Conservation (phyloP, 2,329 filamentous ascomycete species). For the Apiospora sp. region DNA sequence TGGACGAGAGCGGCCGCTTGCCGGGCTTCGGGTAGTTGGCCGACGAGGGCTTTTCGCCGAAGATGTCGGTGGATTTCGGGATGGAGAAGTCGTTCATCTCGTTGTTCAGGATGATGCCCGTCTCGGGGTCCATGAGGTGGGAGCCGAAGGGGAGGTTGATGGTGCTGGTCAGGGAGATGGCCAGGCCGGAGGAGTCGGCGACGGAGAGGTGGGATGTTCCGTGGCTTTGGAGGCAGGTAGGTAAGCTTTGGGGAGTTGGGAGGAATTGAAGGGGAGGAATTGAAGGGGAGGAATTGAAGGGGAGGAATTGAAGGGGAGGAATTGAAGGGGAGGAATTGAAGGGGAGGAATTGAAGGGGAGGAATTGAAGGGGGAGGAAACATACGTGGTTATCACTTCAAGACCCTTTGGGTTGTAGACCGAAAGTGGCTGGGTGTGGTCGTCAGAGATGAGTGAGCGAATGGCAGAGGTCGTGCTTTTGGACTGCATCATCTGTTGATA, state of each 20-base stretch:
- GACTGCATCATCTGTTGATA: constrained; percentile 72
- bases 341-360: too few relatives aligned
- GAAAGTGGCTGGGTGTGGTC: constrained; percentile 47
- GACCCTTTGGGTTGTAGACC: constrained; percentile 54
- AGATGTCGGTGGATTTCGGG: constrained; percentile 73
- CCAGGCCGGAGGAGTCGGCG: constrained; percentile 74
- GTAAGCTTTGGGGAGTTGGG: too few relatives aligned
- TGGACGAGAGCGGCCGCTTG: constrained; percentile 81
- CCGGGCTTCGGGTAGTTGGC: constrained; percentile 79
- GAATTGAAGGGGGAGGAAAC: too few relatives aligned
- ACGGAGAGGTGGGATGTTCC: constrained; percentile 73
- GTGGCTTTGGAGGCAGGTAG: constrained; percentile 46
- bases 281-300: too few relatives aligned
- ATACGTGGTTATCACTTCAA: constrained; percentile 36
- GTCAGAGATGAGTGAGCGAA: constrained; percentile 56
- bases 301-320: too few relatives aligned
- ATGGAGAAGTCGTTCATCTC: constrained; percentile 80
- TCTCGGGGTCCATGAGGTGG: constrained; percentile 79
- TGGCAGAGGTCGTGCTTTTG: constrained; percentile 61
- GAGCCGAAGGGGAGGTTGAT: constrained; percentile 84
- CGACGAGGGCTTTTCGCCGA: constrained; percentile 78
- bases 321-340: too few relatives aligned
- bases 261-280: too few relatives aligned
- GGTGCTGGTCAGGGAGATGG: constrained; percentile 81
- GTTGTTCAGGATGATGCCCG: constrained; percentile 76